Evolutionary conservation across 2,329 filamentous ascomycete species (phyloP).

Genomic region (Esteya vermicola): DNA sequence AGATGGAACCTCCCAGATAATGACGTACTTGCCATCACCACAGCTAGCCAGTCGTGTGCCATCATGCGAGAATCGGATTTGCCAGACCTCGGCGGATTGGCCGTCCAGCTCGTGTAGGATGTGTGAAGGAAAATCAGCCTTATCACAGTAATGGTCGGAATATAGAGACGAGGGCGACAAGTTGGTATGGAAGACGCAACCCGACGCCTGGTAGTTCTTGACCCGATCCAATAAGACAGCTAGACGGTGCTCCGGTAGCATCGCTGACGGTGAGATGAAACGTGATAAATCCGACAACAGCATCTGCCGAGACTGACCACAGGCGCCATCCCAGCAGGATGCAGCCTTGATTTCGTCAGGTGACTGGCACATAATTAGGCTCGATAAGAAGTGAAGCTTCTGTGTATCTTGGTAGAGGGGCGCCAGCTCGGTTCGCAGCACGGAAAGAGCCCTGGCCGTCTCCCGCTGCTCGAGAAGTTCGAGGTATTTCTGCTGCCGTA

Average conservation of each 20-base stretch:
- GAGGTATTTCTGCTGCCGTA: constrained; percentile 89
- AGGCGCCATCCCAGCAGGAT: constrained; percentile 74
- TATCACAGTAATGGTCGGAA: constrained; percentile 73
- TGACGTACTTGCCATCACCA: constrained; percentile 58
- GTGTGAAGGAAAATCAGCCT: constrained; percentile 62
- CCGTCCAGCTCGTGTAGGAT: constrained; percentile 56
- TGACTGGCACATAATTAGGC: constrained; percentile 77
- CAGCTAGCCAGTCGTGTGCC: constrained; percentile 72
- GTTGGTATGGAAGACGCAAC: constrained; percentile 82
- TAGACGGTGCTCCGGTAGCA: constrained; percentile 87
- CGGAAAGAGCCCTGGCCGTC: constrained; percentile 57
- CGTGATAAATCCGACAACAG: constrained; percentile 74
- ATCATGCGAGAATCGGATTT: constrained; percentile 78
- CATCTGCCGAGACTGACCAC: constrained; percentile 56
- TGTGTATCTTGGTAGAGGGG: constrained; percentile 67
- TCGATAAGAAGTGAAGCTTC: constrained; percentile 71
- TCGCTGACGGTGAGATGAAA: constrained; percentile 88
- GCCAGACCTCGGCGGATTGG: constrained; percentile 79
- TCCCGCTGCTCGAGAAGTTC: constrained; percentile 73
- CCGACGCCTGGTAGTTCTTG: constrained; percentile 68
- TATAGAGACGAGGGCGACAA: constrained; percentile 69
- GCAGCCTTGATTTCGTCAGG: constrained; percentile 61
- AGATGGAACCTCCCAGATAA: constrained; percentile 66
- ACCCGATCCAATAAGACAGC: constrained; percentile 70
- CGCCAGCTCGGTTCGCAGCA: constrained; percentile 79